A percentile compares a stretch with the other conserved stretches of the same genome.
These are phyloP conservation scores for Pezicula radicicola DNA, from an alignment of 2,329 filamentous ascomycete species.

Conservation along the genomic window DNA sequence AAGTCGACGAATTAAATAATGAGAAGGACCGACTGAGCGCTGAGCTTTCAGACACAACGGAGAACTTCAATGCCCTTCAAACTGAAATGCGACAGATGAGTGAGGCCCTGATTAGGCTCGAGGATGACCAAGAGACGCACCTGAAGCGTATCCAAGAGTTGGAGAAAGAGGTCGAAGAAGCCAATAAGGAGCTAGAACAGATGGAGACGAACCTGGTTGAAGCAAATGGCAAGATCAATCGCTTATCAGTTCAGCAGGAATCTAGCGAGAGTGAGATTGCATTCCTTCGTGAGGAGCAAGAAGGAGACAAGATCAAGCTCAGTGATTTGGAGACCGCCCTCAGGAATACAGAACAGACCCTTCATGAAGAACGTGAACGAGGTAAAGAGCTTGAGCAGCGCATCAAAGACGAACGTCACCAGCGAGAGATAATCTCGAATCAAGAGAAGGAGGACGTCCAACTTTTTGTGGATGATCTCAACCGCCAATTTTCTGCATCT, in stretches of 20 bases:
- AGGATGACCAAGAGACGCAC: constrained; percentile 84
- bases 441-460: constrained; percentile 95
- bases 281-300: constrained; percentile 94
- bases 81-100: constrained; percentile 91
- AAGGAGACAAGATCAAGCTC: constrained; percentile 96
- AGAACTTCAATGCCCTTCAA: constrained; percentile 89
- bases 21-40: constrained; percentile 68
- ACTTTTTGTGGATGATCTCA: constrained; percentile 89
- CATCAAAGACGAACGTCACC: constrained; percentile 76
- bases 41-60: constrained; percentile 72
- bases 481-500: constrained; percentile 73
- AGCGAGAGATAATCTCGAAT: constrained; percentile 81
- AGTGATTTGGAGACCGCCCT: constrained; percentile 85
- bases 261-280: constrained; percentile 90
- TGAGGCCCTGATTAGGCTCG: constrained; percentile 79
- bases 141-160: constrained; percentile 76
- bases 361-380: constrained; percentile 84
- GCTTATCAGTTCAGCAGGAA: constrained; percentile 87
- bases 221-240: constrained; percentile 81
- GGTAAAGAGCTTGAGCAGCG: constrained; percentile 68
- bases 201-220: constrained; percentile 83
- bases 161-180: constrained; percentile 77
- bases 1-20: constrained; percentile 69
- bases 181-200: constrained; percentile 82
- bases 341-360: constrained; percentile 70